Conservation (phyloP, 2,329 filamentous ascomycete genomes). For the Pleomassaria siparia region DNA sequence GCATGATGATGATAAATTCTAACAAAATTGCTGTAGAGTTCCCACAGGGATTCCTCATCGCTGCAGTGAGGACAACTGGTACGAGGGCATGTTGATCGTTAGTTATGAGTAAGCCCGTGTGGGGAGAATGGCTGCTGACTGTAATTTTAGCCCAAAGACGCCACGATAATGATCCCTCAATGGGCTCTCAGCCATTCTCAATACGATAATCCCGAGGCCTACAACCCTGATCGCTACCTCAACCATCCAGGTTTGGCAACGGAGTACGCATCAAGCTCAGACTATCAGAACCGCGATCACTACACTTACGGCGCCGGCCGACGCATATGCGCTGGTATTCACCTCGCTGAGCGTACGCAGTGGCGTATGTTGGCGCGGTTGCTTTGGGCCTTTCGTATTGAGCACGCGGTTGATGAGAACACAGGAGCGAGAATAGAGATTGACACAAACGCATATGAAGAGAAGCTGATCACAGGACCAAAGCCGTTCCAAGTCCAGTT, state of each 20-base stretch:
- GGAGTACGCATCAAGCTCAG: constrained; percentile 38
- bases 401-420: constrained; percentile 28
- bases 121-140: constrained; percentile 5
- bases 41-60: constrained; percentile 26
- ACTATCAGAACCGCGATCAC: constrained; percentile 46
- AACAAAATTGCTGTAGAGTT: constrained; percentile 15
- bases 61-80: constrained; percentile 28
- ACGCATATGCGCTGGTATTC: constrained; percentile 53
- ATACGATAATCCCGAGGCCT: constrained; percentile 27
- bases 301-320: constrained; percentile 54
- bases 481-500: constrained; percentile 38
- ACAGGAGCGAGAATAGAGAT: constrained; percentile 29
- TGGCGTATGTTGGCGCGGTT: constrained; percentile 38
- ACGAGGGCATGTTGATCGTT: constrained; percentile 31
- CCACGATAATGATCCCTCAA: constrained; percentile 33
- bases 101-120: constrained; percentile 6
- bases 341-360: constrained; percentile 56
- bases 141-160: constrained; percentile 22
- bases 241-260: constrained; percentile 35
- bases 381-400: constrained; percentile 55
- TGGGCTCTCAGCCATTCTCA: constrained; percentile 22
- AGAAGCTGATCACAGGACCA: constrained; percentile 39
- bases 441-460: constrained; percentile 27
- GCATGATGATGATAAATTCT: background rate
- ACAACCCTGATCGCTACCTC: constrained; percentile 42